Conservation (phyloP, 1,284 basidiomycete genomes). For the Ceratobasidium sp. region DNA sequence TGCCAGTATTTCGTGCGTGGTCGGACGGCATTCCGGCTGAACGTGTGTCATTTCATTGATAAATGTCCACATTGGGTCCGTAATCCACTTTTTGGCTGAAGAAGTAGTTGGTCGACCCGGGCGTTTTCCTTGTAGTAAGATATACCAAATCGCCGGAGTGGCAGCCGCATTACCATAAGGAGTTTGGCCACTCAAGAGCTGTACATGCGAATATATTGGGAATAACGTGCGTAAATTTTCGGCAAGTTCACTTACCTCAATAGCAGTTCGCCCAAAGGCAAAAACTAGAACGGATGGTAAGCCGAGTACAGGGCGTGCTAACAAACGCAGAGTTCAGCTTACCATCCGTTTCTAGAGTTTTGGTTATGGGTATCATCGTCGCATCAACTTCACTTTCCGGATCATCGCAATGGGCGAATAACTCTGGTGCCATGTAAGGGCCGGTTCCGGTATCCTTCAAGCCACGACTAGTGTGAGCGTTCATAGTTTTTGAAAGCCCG, state of each 20-base stretch:
- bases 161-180: conserved; percentile 27
- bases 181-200: conserved; percentile 27
- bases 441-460: conserved; percentile 33
- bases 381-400: conserved; percentile 13
- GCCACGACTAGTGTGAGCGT: conserved; percentile 32
- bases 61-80: conserved; percentile 24
- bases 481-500: conserved; percentile 43
- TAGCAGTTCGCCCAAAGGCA: conserved; percentile 24
- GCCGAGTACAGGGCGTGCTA: no score
- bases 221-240: no score
- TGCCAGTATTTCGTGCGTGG: conserved; percentile 7
- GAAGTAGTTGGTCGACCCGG: conserved; percentile 4
- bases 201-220: no score
- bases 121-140: conserved; percentile 21
- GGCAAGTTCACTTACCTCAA: conserved; percentile 13
- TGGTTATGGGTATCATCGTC: conserved; percentile 11
- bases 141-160: conserved; percentile 27
- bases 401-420: conserved; percentile 29
- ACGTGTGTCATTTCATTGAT: conserved; percentile 32
- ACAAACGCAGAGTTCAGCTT: no score
- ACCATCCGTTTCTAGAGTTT: conserved; percentile 31
- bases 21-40: conserved; percentile 25
- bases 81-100: conserved; percentile 9
- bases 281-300: neutral
- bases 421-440: conserved; percentile 13